Base-by-base conservation (phyloP, 768 basidiomycete genomes). In the Fomitopsis pulvina region DNA sequence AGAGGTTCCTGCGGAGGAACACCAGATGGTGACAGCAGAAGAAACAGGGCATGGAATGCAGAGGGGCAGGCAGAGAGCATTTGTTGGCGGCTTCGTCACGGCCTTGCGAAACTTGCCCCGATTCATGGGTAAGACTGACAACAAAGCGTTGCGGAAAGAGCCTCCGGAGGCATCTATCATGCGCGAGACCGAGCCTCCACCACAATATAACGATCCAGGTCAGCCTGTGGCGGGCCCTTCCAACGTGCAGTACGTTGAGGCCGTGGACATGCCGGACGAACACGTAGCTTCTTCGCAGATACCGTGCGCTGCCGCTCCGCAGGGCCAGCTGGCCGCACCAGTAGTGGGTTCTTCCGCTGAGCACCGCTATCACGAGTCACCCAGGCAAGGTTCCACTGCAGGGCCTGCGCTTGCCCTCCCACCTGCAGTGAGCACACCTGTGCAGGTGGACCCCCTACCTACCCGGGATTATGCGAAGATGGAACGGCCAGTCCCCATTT, bases 401-500 rank as follows among this genome's bases (percentile, higher is more conserved):
- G 22, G 38, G 28, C 54, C 24, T 38, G 34, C 40, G 44, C 18
- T 28, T 45, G 48, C 42, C 44, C 29, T 44, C 11, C 24, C 25
- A 25, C 51, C 52, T 8, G 20, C 49, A 18, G 24, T 50, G 21
- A 42, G 41, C 29, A 54, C 54, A 22, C 68, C 69, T 8, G 60
- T 66, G 20, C 60, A 53, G 22, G 57, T 63, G 14, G 55, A 61
- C 12, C 67, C 68, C 8, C 57, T 54, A 29, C 68, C 49, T 7
- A 59, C 63, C 16, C 56, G 59, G 14, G 69, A 71, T 52, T 70
- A 70, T 47, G 62, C 62, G 6, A 67, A 64, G 53, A 70, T 70
- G 68, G 55, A 58, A 6, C 56, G 63, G 11, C 63, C 63, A 8
- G 48, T 53, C 11, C 50, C 50, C 32, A 45, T 49, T 14, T 45